Conservation (phyloP, 2,329 filamentous ascomycete genomes). For the Colletotrichum sp. region DNA sequence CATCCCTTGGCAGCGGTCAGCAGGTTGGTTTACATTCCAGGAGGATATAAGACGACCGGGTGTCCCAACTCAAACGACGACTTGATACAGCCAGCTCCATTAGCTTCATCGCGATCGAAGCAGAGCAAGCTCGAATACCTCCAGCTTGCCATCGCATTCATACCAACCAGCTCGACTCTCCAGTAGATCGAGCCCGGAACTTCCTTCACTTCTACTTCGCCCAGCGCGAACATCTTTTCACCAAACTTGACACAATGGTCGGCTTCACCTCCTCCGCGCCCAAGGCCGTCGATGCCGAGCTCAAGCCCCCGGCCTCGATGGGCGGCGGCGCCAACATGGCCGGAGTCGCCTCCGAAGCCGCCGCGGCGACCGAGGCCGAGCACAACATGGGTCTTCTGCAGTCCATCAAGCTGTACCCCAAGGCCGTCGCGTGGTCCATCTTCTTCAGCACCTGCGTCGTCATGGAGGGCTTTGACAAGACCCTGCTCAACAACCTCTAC, state of each 20-base stretch:
- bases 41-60: slow-evolving; percentile 6
- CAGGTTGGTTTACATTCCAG: background rate
- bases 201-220: background rate
- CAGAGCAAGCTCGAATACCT: background rate
- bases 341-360: slow-evolving; percentile 28
- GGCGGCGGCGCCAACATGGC: background rate
- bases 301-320: background rate
- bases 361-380: slow-evolving; percentile 44
- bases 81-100: background rate
- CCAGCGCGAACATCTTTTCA: background rate
- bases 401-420: slow-evolving; percentile 47
- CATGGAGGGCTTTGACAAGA: slow-evolving; percentile 35
- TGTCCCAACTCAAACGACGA: background rate
- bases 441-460: slow-evolving; percentile 45
- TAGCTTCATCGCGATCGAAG: background rate
- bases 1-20: background rate
- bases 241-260: background rate
- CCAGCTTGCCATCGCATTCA: background rate
- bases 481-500: slow-evolving; percentile 18
- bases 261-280: background rate
- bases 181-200: background rate
- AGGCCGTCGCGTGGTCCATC: slow-evolving; percentile 47
- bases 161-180: background rate
- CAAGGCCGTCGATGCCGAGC: background rate
- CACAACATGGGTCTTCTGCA: slow-evolving; percentile 39